Evolutionary conservation across 2,329 filamentous ascomycete genomes (phyloP).

Genomic region (Aureobasidium sp.): DNA sequence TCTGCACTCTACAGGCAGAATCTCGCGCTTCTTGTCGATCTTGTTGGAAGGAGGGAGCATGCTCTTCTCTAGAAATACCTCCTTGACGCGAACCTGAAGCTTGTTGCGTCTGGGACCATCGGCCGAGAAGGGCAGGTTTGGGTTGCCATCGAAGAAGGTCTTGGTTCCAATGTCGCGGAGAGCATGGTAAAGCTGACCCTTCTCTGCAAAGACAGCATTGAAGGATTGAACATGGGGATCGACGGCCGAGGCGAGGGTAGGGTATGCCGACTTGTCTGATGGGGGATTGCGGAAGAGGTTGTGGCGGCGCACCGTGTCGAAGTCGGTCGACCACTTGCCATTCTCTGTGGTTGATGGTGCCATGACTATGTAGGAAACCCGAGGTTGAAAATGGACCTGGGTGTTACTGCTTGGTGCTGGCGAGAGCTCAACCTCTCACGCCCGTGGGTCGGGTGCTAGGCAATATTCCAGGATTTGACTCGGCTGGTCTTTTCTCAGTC

Average conservation of each 20-base stretch:
- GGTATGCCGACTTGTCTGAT: constrained; percentile 79
- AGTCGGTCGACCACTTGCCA: constrained; percentile 75
- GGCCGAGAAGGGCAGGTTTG: constrained; percentile 20
- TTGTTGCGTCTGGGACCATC: constrained; percentile 45
- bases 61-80: constrained; percentile 75
- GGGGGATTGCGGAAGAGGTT: constrained; percentile 84
- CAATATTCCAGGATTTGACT: not conserved
- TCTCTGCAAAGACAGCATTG: constrained; percentile 73
- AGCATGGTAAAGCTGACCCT: constrained; percentile 65
- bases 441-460: not conserved
- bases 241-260: constrained; percentile 75
- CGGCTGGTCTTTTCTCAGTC: not conserved
- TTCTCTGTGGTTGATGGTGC: constrained; percentile 44
- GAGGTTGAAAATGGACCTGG: not conserved
- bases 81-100: constrained; percentile 68
- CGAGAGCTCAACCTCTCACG: constrained; percentile 5
- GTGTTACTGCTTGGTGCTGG: not conserved
- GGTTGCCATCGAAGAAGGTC: constrained; percentile 73
- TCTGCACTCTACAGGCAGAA: constrained; percentile 86
- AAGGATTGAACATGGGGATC: constrained; percentile 92
- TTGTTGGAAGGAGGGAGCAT: constrained; percentile 76
- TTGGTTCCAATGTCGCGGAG: constrained; percentile 86
- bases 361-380: constrained; percentile 17
- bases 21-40: constrained; percentile 71
- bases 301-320: constrained; percentile 77